Percentiles rank a stretch among this genome's conserved stretches.
phyloP scores from a whole-genome alignment of 1,139 yeast species.

The Pichia sp. region DNA sequence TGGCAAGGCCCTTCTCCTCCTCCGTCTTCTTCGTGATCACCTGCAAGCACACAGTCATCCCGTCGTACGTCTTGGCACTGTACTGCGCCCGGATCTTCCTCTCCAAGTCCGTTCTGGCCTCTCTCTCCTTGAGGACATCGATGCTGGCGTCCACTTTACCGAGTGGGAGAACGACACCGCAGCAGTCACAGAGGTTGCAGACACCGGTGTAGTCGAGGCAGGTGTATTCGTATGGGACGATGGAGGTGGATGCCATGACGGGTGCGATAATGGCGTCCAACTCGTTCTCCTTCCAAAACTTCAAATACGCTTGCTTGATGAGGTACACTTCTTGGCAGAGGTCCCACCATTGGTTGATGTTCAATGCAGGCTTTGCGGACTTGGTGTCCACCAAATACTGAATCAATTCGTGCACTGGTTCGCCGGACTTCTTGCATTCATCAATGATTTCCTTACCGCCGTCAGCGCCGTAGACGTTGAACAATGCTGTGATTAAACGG shows the following conservation, averaged over 20 bases:
- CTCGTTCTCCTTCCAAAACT: slow-evolving; percentile 32
- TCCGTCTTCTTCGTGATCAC: slow-evolving; percentile 55
- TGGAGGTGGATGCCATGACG: slow-evolving; percentile 21
- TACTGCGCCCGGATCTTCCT: slow-evolving; percentile 42
- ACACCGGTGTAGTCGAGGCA: slow-evolving; percentile 21
- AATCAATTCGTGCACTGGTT: slow-evolving; percentile 35
- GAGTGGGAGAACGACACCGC: slow-evolving; percentile 24
- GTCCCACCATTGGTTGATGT: slow-evolving; percentile 36
- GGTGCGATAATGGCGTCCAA: slow-evolving; percentile 25
- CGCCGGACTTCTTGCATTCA: slow-evolving; percentile 40
- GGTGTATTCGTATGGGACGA: slow-evolving; percentile 6
- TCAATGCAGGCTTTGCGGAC: slow-evolving; percentile 29
- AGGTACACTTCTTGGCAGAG: slow-evolving; percentile 31
- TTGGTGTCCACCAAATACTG: slow-evolving; percentile 9
- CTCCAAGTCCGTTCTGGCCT: slow-evolving; percentile 39
- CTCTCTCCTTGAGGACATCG: slow-evolving; percentile 15
- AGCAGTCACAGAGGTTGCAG: slow-evolving; percentile 24
- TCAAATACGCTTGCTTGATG: slow-evolving; percentile 31
- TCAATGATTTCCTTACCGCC: slow-evolving; percentile 41
- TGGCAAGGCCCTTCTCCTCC: slow-evolving; percentile 58
- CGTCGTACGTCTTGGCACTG: slow-evolving; percentile 54
- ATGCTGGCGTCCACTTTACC: slow-evolving; percentile 18
- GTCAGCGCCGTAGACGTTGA: slow-evolving; percentile 42
- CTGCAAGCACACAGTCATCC: slow-evolving; percentile 68
- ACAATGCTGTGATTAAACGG: slow-evolving; percentile 27